Base-by-base conservation (phyloP, 139 green algal species). In the Limnomonas spitsbergensis region DNA sequence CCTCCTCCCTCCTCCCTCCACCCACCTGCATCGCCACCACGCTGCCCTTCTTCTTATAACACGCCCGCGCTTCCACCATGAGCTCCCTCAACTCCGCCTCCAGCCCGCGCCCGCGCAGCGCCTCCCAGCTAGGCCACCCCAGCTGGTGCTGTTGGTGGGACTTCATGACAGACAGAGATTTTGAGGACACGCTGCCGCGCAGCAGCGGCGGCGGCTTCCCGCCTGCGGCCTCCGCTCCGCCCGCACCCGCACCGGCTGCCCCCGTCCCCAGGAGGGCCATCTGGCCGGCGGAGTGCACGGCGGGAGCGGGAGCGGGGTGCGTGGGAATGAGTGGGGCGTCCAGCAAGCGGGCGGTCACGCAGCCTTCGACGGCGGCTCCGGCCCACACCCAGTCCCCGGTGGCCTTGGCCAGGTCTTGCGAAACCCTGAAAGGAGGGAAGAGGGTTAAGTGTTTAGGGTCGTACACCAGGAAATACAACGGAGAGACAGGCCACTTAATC, bases 1-100 rank as follows among this genome's bases (percentile, higher is more conserved):
- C n/a, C n/a, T n/a, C n/a, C n/a, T n/a, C n/a, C n/a, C n/a, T n/a
- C n/a, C n/a, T n/a, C n/a, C n/a, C n/a, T 35, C 3, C 27, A 38
- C 53, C 1, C 27, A 91, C 85, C 76, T 89, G 81, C 71, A 93
- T 78, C 1, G 80, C 31, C 38, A 87, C 54, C 29, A 76, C 90
- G 2, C 88, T 88, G 7, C 90, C 90, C 29, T 32, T 70, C 56
- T 32, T 70, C 56, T 70, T 80, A 47, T 90, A 88, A 27, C 75
- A 80, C 0, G 27, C 73, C 6, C 84, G 80, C 0, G 88, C 85
- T 29, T 95, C 90, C 2, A 53, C 40, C 37, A 93, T 52, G 69
- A 91, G 75, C n/a, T 83, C 82, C 4, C 81, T 53, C 52, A 93
- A 79, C 70, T 93, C 86, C 0, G 53, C 68, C 73, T 89, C 86